These are phyloP conservation scores for Xylaria sp. DNA, from an alignment of 2,329 filamentous ascomycete genomes.

Conservation along the genomic window DNA sequence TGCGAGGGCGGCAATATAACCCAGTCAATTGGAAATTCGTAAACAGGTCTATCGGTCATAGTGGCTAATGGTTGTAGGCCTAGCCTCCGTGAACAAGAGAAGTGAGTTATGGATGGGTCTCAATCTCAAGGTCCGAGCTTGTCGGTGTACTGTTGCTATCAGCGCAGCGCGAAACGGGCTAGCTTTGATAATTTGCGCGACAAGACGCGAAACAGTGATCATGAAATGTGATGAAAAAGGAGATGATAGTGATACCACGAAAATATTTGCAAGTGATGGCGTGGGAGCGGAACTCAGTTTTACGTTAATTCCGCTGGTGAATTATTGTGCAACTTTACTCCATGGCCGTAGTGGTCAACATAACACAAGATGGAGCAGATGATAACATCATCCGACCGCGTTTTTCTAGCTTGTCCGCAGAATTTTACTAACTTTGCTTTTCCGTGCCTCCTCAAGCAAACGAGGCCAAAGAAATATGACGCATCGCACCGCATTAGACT, in stretches of 20 bases:
- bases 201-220: neutral
- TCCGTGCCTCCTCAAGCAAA: neutral
- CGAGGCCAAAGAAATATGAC: neutral
- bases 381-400: neutral
- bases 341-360: neutral
- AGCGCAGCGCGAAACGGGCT: neutral
- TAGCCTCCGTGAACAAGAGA: neutral
- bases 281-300: conserved; percentile 9
- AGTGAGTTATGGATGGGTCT: too few species aligned
- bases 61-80: neutral
- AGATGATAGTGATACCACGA: neutral
- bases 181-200: neutral
- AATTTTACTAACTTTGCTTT: conserved; percentile 6
- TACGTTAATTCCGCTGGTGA: conserved; percentile 12
- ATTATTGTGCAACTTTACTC: conserved; percentile 19
- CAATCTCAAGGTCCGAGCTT: neutral
- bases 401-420: neutral
- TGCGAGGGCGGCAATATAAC: neutral
- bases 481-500: neutral
- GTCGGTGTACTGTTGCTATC: neutral
- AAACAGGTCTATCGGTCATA: conserved; percentile 18
- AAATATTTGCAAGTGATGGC: neutral
- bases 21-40: conserved; percentile 7
- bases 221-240: neutral
- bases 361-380: conserved; percentile 9